Evolutionary conservation across 805 yeast genomes (phyloP).

Genomic region (Myxozyma monticola): DNA sequence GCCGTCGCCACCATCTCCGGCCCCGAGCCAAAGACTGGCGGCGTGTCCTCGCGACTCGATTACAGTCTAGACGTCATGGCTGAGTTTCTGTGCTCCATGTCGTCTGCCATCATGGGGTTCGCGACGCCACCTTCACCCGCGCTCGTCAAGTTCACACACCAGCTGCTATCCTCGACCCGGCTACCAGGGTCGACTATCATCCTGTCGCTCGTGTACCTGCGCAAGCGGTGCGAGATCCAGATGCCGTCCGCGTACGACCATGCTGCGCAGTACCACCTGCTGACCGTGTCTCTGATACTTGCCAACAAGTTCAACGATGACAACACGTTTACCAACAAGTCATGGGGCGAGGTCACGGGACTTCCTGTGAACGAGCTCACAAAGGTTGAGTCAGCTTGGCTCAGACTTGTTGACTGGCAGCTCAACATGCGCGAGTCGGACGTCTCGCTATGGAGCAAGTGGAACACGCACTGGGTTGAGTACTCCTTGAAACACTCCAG

Average conservation of each 20-base stretch:
- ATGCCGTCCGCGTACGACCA: constrained; percentile 35
- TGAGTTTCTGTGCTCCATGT: constrained; percentile 72
- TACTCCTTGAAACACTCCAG: background rate
- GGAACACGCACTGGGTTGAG: constrained; percentile 35
- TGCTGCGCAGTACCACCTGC: constrained; percentile 46
- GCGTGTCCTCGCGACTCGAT: constrained; percentile 74
- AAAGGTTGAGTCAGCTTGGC: constrained; percentile 69
- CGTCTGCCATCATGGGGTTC: constrained; percentile 52
- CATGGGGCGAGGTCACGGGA: constrained; percentile 97
- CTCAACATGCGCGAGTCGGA: constrained; percentile 46
- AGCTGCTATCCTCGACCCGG: constrained; percentile 82
- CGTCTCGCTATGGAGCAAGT: constrained; percentile 37
- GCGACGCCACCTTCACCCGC: constrained; percentile 44
- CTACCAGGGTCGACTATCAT: constrained; percentile 80
- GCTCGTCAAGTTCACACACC: constrained; percentile 59
- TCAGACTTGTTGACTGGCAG: constrained; percentile 59
- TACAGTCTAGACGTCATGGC: constrained; percentile 79
- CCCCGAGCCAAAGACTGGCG: constrained; percentile 50
- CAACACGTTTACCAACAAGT: constrained; percentile 89
- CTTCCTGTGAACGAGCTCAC: constrained; percentile 63
- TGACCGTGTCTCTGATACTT: constrained; percentile 70
- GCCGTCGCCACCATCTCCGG: background rate
- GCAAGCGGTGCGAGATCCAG: constrained; percentile 51
- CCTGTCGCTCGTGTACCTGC: constrained; percentile 74
- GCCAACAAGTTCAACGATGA: constrained; percentile 96